Base-by-base conservation (phyloP, 192 early-diverging fungal species). In the Oehlia diaphana region DNA sequence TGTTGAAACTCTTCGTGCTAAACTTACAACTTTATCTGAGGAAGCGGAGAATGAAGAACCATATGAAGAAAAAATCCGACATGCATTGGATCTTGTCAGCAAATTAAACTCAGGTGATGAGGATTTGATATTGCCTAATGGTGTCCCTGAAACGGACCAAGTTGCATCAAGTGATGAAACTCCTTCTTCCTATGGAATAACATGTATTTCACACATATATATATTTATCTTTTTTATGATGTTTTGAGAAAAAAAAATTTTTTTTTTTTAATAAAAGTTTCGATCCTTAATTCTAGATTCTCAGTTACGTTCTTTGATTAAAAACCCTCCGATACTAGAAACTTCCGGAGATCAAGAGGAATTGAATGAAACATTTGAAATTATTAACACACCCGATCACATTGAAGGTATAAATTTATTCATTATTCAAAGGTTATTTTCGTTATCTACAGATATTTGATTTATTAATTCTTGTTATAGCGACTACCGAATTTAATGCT, bases 301-400 rank as follows among this genome's bases (percentile, higher is more conserved):
- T 70, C 23, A 70, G 19, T 58, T 78, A 35, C 65, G n/a, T 26
- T 21, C 66, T 14, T 62, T 68, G 33, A 66, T 35, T 58, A 1
- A 39, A 26, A 78, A 35, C 53, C 77, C 77, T 19, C 77, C 77
- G 12, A 78, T 78, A 78, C 14, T 35, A 70, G 67, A 78, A 33
- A 23, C 53, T 47, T 3, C 39, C 12, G 77, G 67, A 64, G 63
- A 35, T 23, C 42, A 26, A 23, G 19, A 19, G 9, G 64, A 61
- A 49, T 19, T 26, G 35, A 28, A 37, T 21, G 53, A 78, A 39
- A 44, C n/a, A 26, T 16, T 33, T 9, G 31, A 31, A 23, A 50
- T 62, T 12, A 26, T 35, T 31, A 21, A 58, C 62, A 14, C 13
- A n/a, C 26, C 23, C 21, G n/a, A 47, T 47, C 23, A 42, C 9